Conservation (phyloP, 148 eudicot genomes). For the Diospyros lotus region DNA sequence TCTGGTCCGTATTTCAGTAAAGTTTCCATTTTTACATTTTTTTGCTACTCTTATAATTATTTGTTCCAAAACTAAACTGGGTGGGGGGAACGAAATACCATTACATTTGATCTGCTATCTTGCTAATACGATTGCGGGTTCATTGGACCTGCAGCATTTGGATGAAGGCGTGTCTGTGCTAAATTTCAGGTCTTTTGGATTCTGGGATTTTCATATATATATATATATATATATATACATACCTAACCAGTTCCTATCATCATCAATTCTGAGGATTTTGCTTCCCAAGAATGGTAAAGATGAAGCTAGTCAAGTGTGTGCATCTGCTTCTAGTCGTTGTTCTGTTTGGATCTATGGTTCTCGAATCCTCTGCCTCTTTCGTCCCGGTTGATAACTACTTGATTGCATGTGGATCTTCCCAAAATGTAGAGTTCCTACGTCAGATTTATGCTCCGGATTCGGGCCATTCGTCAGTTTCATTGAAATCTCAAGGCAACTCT, state of each 20-base stretch:
- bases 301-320: conserved; percentile 35
- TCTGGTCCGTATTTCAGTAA: conserved; percentile 6
- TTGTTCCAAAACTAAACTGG: background rate
- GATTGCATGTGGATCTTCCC: conserved; percentile 80
- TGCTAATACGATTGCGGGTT: conserved; percentile 8
- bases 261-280: conserved; percentile 9
- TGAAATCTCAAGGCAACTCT: conserved; percentile 41
- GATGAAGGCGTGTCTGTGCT: conserved; percentile 11
- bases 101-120: background rate
- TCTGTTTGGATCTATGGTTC: conserved; percentile 32
- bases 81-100: too few species aligned
- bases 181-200: conserved; percentile 7
- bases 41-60: background rate
- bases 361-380: conserved; percentile 42
- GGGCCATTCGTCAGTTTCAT: conserved; percentile 47
- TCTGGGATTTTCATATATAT: too few species aligned
- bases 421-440: conserved; percentile 68
- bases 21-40: background rate
- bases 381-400: conserved; percentile 69
- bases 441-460: conserved; percentile 76
- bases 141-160: conserved; percentile 22
- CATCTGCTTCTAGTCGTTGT: conserved; percentile 30
- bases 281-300: conserved; percentile 13
- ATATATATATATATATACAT: too few species aligned
- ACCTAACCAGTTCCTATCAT: background rate